These are phyloP conservation scores for Fusarium irregulare DNA, from an alignment of 2,329 filamentous ascomycete species.

Conservation along the genomic window DNA sequence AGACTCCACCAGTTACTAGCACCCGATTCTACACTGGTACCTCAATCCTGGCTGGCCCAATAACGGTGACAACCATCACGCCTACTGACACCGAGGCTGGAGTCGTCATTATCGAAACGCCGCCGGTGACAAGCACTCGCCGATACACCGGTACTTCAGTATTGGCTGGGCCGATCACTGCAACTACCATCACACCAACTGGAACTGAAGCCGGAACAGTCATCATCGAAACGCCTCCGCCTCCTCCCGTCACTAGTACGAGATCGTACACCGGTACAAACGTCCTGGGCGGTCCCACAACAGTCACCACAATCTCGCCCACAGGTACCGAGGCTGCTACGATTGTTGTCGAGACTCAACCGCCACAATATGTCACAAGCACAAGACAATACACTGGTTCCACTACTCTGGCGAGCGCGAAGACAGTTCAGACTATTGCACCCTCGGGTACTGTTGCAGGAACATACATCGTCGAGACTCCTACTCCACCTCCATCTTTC, in stretches of 20 bases:
- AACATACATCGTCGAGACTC: constrained; percentile 14
- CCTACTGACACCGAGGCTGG: background rate
- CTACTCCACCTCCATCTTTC: constrained; percentile 9
- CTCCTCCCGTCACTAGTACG: background rate
- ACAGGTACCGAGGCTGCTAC: constrained; percentile 4
- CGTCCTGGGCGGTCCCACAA: background rate
- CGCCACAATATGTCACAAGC: background rate
- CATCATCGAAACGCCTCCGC: background rate
- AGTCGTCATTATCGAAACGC: background rate
- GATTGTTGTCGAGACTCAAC: constrained; percentile 7
- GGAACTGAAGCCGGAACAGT: background rate
- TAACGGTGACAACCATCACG: background rate
- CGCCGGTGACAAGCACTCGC: background rate
- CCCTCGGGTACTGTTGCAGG: background rate
- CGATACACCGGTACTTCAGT: constrained; percentile 5
- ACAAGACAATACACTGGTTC: constrained; percentile 6
- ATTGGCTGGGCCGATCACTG: background rate
- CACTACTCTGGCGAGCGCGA: background rate
- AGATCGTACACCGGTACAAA: background rate
- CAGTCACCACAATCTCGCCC: constrained; percentile 1
- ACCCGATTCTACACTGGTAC: constrained; percentile 1
- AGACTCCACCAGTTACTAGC: background rate
- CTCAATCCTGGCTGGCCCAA: background rate
- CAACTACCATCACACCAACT: background rate
- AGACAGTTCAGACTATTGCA: background rate